These are phyloP conservation scores for Xanthoconium stramineum DNA, from an alignment of 768 basidiomycete genomes.

Conservation along the genomic window DNA sequence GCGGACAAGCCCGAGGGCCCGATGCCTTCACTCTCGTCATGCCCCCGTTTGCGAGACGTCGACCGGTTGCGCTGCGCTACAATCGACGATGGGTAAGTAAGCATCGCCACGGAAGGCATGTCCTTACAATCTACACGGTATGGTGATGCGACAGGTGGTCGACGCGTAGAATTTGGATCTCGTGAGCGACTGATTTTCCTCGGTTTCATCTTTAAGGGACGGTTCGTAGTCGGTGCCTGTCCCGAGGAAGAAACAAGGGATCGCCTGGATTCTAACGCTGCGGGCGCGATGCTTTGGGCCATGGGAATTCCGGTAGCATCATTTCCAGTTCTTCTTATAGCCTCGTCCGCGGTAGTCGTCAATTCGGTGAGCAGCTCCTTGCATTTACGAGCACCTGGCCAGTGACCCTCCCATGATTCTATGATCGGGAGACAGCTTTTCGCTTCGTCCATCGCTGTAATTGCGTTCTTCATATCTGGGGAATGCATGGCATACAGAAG, in stretches of 20 bases:
- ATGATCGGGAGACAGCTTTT: conserved; percentile 67
- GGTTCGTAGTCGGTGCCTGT: conserved; percentile 44
- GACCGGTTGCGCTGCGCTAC: conserved; percentile 69
- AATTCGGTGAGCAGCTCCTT: conserved; percentile 75
- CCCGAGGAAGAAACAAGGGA: conserved; percentile 47
- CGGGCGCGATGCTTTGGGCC: conserved; percentile 26
- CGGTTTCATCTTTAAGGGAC: conserved; percentile 47
- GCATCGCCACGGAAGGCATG: not conserved
- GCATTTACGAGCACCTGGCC: conserved; percentile 88
- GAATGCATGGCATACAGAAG: conserved; percentile 85
- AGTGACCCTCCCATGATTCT: conserved; percentile 78
- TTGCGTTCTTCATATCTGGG: conserved; percentile 58
- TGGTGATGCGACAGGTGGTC: conserved; percentile 57
- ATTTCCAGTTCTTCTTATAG: conserved; percentile 40
- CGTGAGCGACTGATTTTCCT: conserved; percentile 57
- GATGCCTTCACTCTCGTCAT: conserved; percentile 57
- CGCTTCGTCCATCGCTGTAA: conserved; percentile 79
- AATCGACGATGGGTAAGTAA: conserved; percentile 17
- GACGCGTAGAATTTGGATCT: conserved; percentile 51
- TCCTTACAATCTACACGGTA: conserved; percentile 64
- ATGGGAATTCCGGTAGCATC: conserved; percentile 24
- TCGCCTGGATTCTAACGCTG: conserved; percentile 49
- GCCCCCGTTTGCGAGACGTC: conserved; percentile 69
- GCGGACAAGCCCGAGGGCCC: conserved; percentile 39
- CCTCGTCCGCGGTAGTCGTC: conserved; percentile 65